Conservation (phyloP, 495 filamentous ascomycete genomes). For the Ascobolus immersus region DNA sequence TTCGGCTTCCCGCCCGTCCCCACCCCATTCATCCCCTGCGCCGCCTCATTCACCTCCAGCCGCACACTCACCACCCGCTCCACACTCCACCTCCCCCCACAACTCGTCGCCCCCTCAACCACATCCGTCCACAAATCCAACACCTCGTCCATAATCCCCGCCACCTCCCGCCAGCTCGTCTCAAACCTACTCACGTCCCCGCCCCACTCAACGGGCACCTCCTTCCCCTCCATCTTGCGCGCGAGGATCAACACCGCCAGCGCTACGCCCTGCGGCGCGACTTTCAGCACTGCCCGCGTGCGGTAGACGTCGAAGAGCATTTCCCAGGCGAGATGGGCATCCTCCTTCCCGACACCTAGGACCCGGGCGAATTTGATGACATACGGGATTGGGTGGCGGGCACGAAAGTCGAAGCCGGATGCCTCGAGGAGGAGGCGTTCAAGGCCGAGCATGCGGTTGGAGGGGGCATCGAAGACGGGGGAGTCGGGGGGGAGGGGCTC, state of each 20-base stretch:
- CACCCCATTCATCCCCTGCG: background rate
- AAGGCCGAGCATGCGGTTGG: slow-evolving; percentile 57
- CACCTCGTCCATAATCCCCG: slow-evolving; percentile 67
- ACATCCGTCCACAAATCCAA: slow-evolving; percentile 49
- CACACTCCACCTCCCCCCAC: background rate
- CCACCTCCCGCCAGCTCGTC: slow-evolving; percentile 40
- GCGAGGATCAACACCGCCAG: slow-evolving; percentile 62
- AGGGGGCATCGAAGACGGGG: slow-evolving; percentile 54
- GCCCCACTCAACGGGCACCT: slow-evolving; percentile 17
- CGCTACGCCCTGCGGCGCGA: slow-evolving; percentile 52
- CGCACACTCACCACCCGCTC: background rate
- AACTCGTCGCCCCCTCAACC: background rate
- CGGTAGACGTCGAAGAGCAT: slow-evolving; percentile 75
- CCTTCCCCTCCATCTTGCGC: slow-evolving; percentile 32
- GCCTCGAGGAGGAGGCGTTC: slow-evolving; percentile 88
- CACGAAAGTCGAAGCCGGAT: slow-evolving; percentile 82
- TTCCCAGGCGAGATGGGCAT: slow-evolving; percentile 42
- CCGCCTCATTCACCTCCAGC: background rate
- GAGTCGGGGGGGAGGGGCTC: slow-evolving; percentile 67
- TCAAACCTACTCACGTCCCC: slow-evolving; percentile 22
- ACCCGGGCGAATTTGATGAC: slow-evolving; percentile 43
- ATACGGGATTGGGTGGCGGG: slow-evolving; percentile 59
- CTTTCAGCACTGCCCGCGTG: slow-evolving; percentile 77
- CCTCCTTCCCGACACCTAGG: slow-evolving; percentile 21
- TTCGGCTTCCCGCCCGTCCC: background rate